These are phyloP conservation scores for Penicillium salamii DNA, from an alignment of 495 filamentous ascomycete species.

Conservation along the genomic window DNA sequence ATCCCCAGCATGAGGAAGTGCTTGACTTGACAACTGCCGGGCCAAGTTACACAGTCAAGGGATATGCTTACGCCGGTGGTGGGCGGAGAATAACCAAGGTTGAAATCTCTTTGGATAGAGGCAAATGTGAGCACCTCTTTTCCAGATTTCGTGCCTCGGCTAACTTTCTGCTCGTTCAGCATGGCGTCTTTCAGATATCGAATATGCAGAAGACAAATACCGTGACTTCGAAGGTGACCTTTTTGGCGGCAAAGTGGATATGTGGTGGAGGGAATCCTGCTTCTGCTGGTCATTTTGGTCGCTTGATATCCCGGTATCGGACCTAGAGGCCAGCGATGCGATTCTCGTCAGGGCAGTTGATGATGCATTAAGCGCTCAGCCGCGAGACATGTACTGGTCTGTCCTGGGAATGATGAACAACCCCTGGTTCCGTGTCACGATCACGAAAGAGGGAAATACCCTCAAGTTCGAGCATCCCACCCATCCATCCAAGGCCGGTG, in stretches of 20 bases:
- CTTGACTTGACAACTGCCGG: slow-evolving; percentile 50
- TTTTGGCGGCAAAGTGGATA: slow-evolving; percentile 77
- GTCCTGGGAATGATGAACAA: slow-evolving; percentile 99
- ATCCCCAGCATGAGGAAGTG: slow-evolving; percentile 77
- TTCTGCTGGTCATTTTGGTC: slow-evolving; percentile 98
- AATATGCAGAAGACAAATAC: slow-evolving; percentile 87
- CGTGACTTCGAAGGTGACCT: slow-evolving; percentile 63
- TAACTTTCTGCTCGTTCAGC: slow-evolving; percentile 35
- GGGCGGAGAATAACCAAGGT: slow-evolving; percentile 82
- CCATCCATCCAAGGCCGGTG: slow-evolving; percentile 75
- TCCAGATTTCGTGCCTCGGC: background rate
- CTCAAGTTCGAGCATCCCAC: slow-evolving; percentile 90
- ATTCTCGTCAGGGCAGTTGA: slow-evolving; percentile 89
- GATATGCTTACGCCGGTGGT: slow-evolving; percentile 89
- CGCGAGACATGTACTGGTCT: slow-evolving; percentile 95
- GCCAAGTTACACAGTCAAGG: slow-evolving; percentile 62
- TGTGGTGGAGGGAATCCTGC: slow-evolving; percentile 75
- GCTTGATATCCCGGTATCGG: slow-evolving; percentile 61
- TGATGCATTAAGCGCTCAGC: slow-evolving; percentile 83
- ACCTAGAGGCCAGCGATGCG: slow-evolving; percentile 63
- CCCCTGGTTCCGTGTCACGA: slow-evolving; percentile 84
- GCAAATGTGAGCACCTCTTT: slow-evolving; percentile 45
- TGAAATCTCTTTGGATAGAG: slow-evolving; percentile 83
- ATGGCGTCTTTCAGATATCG: slow-evolving; percentile 78
- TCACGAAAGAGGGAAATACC: slow-evolving; percentile 64